Evolutionary conservation across 257 asterid genomes (phyloP).

Genomic region (Avicennia marina): DNA sequence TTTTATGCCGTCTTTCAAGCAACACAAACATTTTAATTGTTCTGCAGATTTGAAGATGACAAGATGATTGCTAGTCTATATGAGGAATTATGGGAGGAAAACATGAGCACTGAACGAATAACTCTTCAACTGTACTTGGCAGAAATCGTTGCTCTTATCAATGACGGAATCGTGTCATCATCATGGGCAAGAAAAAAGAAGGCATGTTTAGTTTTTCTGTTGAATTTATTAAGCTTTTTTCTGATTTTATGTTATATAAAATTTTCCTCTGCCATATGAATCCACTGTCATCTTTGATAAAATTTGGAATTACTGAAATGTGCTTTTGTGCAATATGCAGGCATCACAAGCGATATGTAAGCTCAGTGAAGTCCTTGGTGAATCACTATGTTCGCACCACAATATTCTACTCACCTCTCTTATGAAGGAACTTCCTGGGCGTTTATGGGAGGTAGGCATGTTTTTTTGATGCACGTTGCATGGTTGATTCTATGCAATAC

Average conservation of each 20-base stretch:
- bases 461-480: slow-evolving; percentile 4
- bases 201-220: slow-evolving; percentile 37
- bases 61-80: slow-evolving; percentile 68
- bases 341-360: slow-evolving; percentile 77
- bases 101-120: slow-evolving; percentile 85
- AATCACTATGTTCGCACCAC: slow-evolving; percentile 71
- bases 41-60: slow-evolving; percentile 91
- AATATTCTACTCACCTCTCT: slow-evolving; percentile 65
- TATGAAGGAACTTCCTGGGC: slow-evolving; percentile 91
- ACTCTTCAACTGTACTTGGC: slow-evolving; percentile 83
- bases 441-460: slow-evolving; percentile 87
- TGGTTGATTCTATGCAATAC: background rate
- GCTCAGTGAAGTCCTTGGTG: slow-evolving; percentile 88
- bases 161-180: slow-evolving; percentile 71
- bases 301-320: slow-evolving; percentile 9
- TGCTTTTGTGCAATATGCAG: slow-evolving; percentile 44
- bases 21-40: background rate
- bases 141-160: slow-evolving; percentile 75
- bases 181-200: slow-evolving; percentile 95
- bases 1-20: background rate
- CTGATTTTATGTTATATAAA: background rate
- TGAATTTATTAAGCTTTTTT: slow-evolving; percentile 5
- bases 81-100: slow-evolving; percentile 97
- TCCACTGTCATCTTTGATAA: background rate
- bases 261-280: background rate